Percentiles rank a stretch among this genome's conserved stretches.
These are phyloP conservation scores for Colletotrichum higginsianum DNA, from an alignment of 2,329 filamentous ascomycete species.

Conservation along the genomic window DNA sequence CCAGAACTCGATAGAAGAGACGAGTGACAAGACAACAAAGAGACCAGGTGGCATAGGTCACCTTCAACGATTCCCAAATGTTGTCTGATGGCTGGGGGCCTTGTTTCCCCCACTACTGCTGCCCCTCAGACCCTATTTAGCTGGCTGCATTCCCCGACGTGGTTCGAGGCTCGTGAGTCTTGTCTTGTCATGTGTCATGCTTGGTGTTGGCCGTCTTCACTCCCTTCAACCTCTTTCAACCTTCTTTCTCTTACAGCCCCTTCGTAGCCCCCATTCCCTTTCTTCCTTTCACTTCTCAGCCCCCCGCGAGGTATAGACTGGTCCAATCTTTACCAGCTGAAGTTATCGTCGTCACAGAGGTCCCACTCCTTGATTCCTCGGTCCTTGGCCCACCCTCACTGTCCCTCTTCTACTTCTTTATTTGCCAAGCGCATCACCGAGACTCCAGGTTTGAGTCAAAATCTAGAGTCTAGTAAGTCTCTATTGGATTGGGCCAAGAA, in stretches of 20 bases:
- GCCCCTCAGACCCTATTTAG: conserved; percentile 36
- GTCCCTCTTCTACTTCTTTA: conserved; percentile 15
- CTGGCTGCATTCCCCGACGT: conserved; percentile 40
- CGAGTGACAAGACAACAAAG: conserved; percentile 4
- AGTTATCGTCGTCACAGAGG: conserved; percentile 31
- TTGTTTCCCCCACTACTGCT: neutral
- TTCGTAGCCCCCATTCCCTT: conserved; percentile 26
- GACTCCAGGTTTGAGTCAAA: conserved; percentile 9
- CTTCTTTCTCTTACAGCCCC: conserved; percentile 31
- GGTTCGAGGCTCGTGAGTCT: conserved; percentile 30
- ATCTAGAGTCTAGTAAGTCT: conserved; percentile 13
- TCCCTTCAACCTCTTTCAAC: conserved; percentile 25
- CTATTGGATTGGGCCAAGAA: conserved; percentile 37
- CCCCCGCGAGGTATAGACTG: conserved; percentile 32
- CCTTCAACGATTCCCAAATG: conserved; percentile 33
- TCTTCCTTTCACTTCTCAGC: conserved; percentile 19
- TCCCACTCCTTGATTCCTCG: conserved; percentile 31
- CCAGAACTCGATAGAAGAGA: conserved; percentile 25
- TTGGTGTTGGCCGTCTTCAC: conserved; percentile 19
- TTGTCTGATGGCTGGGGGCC: conserved; percentile 24
- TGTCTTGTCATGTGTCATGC: conserved; percentile 15
- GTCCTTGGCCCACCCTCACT: conserved; percentile 11
- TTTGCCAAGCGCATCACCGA: conserved; percentile 21
- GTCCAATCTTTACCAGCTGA: conserved; percentile 33
- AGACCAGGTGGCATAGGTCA: conserved; percentile 13